A percentile compares a stretch with the other conserved stretches of the same genome.
Conservation (phyloP, 108 stramenopile species). For the Cylindrotheca closterium region DNA sequence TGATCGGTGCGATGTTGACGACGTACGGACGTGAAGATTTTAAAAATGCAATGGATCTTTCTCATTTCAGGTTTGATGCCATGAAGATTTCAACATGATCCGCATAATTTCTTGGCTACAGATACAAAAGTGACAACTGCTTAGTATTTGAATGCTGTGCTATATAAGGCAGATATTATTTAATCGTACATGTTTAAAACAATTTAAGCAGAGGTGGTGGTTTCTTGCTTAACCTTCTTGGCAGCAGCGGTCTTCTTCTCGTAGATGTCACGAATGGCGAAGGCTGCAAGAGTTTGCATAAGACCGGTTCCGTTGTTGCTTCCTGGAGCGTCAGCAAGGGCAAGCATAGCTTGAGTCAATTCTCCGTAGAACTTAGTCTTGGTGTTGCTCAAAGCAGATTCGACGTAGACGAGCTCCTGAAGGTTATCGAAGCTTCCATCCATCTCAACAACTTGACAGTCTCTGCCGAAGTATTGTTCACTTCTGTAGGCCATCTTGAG, state of each 20-base stretch:
- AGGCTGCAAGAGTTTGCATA: slow-evolving; percentile 96
- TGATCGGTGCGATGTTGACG: no score
- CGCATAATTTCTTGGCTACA: no score
- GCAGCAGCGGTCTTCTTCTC: slow-evolving; percentile 86
- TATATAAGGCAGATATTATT: no score
- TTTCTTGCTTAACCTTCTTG: slow-evolving; percentile 48
- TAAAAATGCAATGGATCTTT: no score
- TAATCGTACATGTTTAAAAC: no score
- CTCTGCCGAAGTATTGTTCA: slow-evolving; percentile 84
- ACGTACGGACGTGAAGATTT: no score
- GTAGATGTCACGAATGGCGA: slow-evolving; percentile 94
- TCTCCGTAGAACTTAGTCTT: slow-evolving; percentile 96
- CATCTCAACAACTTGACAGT: slow-evolving; percentile 90
- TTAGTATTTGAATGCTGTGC: no score
- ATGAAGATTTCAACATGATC: no score
- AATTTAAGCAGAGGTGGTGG: slow-evolving; percentile 41
- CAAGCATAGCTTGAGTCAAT: slow-evolving; percentile 94
- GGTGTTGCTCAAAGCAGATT: slow-evolving; percentile 90
- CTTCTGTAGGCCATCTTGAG: slow-evolving; percentile 93
- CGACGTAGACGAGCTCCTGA: slow-evolving; percentile 93
- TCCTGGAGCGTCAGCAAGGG: slow-evolving; percentile 92
- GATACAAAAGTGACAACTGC: no score
- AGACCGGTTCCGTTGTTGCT: slow-evolving; percentile 96
- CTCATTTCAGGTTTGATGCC: no score
- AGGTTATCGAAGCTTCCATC: slow-evolving; percentile 97